Evolutionary conservation across 768 basidiomycete species (phyloP), one percentile per base, ranked within the genome.

Genomic region (Albatrellus ellisii): DNA sequence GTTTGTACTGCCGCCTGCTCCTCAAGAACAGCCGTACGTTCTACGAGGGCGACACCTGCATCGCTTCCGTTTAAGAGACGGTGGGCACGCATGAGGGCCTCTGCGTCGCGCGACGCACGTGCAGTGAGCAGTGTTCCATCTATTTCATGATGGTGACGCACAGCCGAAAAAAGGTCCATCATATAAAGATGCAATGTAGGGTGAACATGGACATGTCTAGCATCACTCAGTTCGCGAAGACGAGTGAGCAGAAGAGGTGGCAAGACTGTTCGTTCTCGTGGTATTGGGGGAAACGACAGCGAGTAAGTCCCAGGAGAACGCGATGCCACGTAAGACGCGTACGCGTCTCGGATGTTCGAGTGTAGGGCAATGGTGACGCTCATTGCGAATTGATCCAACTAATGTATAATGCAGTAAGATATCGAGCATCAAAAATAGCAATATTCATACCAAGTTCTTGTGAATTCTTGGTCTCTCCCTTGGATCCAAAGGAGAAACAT

Each of bases 351-450:
- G 1, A 52, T 45, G 8, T 48, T 42, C 1, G 54, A 40, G 11
- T 51, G 40, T 12, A 81, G 55, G 25, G 66, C 60, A 36, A 83
- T 58, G 31, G 72, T 73, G 5, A 70, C 72, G 52, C 82, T 87
- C 71, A 89, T 77, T 2, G 83, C 68, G 55, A 89, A 88, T 52
- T 70, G 73, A 55, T 89, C 83, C 11, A 89, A 66, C 84, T 87
- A 52, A 10, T 15, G 15, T 22, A n/a, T 21, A 15, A n/a, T 20
- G 40, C 36, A 14, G 20, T 36, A 29, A 38, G 28, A n/a, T n/a
- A n/a, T n/a, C 26, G 29, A 35, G 27, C 26, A 17, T 2, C 27
- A 46, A 27, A 37, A 27, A 22, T 37, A 24, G 34, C 8, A 14
- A 43, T 6, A 17, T 18, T 55, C 79, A 48, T 56, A 86, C 85